phyloP scores from a whole-genome alignment of 1,284 basidiomycete genomes.

The Cronartium quercuum region DNA sequence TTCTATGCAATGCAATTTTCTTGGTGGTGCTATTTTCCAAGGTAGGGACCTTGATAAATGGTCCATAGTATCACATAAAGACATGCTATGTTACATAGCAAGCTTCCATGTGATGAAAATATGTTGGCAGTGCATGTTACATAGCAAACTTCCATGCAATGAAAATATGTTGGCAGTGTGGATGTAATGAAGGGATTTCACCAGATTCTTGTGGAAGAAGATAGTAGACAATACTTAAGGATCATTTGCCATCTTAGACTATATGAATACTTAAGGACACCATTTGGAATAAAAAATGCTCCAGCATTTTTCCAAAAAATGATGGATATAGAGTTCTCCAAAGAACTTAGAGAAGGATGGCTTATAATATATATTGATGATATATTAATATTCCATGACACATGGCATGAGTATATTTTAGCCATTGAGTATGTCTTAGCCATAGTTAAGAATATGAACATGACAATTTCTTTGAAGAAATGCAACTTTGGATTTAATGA shows the following conservation, averaged over 20 bases:
- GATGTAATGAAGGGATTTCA: slow-evolving; percentile 16
- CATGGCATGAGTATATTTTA: neutral
- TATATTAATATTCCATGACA: neutral
- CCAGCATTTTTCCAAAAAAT: slow-evolving; percentile 7
- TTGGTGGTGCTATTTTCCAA: no score
- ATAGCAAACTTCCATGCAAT: no score
- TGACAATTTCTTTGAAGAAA: neutral
- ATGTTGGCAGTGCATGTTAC: no score
- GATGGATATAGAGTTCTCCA: neutral
- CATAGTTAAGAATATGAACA: neutral
- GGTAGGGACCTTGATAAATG: no score
- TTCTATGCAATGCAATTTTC: no score
- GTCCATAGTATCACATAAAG: no score
- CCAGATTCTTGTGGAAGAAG: neutral
- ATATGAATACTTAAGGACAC: neutral
- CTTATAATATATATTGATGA: neutral
- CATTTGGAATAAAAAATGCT: slow-evolving; percentile 14
- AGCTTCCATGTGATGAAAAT: no score
- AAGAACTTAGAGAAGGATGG: neutral
- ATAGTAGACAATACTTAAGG: neutral
- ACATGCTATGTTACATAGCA: no score
- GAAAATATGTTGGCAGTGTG: neutral
- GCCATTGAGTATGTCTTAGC: neutral
- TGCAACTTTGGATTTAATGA: slow-evolving; percentile 9
- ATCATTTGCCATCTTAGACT: slow-evolving; percentile 1